Conservation (phyloP, 257 asterid species). For the Rehmannia glutinosa region DNA sequence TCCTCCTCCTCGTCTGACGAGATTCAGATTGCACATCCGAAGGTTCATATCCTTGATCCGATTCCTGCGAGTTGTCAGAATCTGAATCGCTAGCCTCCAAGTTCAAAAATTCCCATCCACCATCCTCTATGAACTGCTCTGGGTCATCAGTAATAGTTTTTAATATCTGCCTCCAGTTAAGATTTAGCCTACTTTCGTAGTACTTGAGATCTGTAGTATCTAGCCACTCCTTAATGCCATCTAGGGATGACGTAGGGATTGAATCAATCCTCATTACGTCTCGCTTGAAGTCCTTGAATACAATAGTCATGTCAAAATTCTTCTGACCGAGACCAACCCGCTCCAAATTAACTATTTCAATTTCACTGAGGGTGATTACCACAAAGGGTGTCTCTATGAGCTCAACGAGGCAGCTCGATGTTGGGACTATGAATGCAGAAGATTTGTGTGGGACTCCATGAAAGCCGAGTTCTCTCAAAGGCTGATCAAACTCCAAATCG, state of each 20-base stretch:
- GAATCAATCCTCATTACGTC: conserved; percentile 59
- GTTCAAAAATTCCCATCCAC: conserved; percentile 74
- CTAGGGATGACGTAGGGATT: conserved; percentile 50
- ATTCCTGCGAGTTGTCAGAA: conserved; percentile 43
- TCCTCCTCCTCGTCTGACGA: conserved; percentile 41
- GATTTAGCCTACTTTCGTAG: conserved; percentile 65
- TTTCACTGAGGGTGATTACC: conserved; percentile 46
- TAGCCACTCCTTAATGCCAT: conserved; percentile 68
- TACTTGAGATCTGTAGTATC: conserved; percentile 57
- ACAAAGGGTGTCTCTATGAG: conserved; percentile 52
- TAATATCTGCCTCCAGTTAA: conserved; percentile 51
- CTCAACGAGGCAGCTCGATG: conserved; percentile 56
- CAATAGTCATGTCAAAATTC: conserved; percentile 61
- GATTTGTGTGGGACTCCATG: conserved; percentile 56
- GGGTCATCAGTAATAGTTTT: conserved; percentile 52
- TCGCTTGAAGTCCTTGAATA: conserved; percentile 60
- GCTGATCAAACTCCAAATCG: conserved; percentile 62
- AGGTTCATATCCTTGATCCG: conserved; percentile 52
- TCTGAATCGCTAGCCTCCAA: conserved; percentile 58
- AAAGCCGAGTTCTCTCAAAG: conserved; percentile 56
- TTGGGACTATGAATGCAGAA: conserved; percentile 52
- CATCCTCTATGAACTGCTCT: conserved; percentile 44
- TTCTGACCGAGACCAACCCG: conserved; percentile 69
- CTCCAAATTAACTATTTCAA: conserved; percentile 58
- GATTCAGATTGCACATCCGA: conserved; percentile 51